Conservation (phyloP, 345 rosid genomes). For the Raphanus raphanistrum region DNA sequence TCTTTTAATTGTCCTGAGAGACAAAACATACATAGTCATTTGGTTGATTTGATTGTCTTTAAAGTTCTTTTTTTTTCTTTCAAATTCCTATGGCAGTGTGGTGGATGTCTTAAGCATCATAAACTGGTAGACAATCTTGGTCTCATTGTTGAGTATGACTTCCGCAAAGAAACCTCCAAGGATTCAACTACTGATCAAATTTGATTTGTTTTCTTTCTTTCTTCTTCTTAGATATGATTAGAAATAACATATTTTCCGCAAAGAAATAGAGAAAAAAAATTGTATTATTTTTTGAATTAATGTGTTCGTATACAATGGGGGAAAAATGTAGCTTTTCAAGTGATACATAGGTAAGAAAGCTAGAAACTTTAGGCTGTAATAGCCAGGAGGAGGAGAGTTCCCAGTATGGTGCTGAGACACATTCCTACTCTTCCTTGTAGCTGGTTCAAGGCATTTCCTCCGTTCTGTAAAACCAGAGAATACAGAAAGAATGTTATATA, state of each 20-base stretch:
- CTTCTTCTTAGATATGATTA: not conserved
- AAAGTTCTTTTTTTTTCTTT: not conserved
- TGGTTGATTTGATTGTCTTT: not conserved
- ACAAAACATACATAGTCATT: not conserved
- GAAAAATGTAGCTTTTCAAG: constrained; percentile 12
- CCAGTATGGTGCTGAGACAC: constrained; percentile 52
- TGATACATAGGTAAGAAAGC: constrained; percentile 30
- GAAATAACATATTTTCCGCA: constrained; percentile 6
- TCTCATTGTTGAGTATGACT: constrained; percentile 74
- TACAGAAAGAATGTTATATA: not conserved
- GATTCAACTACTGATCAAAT: constrained; percentile 48
- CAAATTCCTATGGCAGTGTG: constrained; percentile 60
- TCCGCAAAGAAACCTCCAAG: constrained; percentile 45
- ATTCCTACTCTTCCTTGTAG: constrained; percentile 46
- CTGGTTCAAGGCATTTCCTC: constrained; percentile 51
- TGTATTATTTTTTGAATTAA: constrained; percentile 27
- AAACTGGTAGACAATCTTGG: constrained; percentile 91
- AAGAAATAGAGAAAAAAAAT: constrained; percentile 17
- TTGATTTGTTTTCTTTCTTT: constrained; percentile 32
- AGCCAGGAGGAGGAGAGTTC: constrained; percentile 51
- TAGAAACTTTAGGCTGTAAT: constrained; percentile 48
- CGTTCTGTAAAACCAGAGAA: constrained; percentile 52
- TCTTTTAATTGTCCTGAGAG: constrained; percentile 12
- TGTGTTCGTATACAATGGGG: constrained; percentile 18
- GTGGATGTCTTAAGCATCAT: constrained; percentile 84